Conservation (phyloP, 257 asterid genomes). For the Solanum sejunctum region DNA sequence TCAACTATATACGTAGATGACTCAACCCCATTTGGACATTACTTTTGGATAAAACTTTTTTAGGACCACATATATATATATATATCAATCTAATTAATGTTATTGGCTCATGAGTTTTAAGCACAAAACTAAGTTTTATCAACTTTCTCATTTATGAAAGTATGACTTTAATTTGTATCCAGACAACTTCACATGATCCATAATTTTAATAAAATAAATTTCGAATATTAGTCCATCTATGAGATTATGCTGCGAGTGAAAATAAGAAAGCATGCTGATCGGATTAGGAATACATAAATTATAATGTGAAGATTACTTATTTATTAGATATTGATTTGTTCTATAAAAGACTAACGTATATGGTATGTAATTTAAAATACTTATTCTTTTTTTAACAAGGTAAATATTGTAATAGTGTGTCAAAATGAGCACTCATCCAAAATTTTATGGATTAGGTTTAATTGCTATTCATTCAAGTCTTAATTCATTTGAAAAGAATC, state of each 20-base stretch:
- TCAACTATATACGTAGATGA: not conserved
- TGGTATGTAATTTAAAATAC: too few relatives aligned
- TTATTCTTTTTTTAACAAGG: too few relatives aligned
- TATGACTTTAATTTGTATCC: not conserved
- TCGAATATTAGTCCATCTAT: not conserved
- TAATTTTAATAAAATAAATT: not conserved
- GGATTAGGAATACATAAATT: not conserved
- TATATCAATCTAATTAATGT: not conserved
- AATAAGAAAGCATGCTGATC: too few relatives aligned
- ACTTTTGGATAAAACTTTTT: not conserved
- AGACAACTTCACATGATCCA: not conserved
- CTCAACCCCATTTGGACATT: not conserved
- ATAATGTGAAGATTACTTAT: too few relatives aligned
- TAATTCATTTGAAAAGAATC: too few relatives aligned
- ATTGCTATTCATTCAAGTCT: too few relatives aligned
- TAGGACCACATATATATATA: not conserved
- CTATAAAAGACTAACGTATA: too few relatives aligned
- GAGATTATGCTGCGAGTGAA: not conserved
- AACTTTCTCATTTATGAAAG: not conserved
- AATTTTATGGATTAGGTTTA: too few relatives aligned
- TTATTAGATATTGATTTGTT: not conserved
- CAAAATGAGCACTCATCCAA: too few relatives aligned
- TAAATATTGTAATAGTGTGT: too few relatives aligned
- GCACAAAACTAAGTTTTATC: not conserved
- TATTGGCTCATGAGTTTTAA: not conserved